Percentiles rank a stretch among this genome's conserved stretches.
Evolutionary conservation across 2,329 filamentous ascomycete genomes (phyloP).

Genomic region (Venturia effusa): DNA sequence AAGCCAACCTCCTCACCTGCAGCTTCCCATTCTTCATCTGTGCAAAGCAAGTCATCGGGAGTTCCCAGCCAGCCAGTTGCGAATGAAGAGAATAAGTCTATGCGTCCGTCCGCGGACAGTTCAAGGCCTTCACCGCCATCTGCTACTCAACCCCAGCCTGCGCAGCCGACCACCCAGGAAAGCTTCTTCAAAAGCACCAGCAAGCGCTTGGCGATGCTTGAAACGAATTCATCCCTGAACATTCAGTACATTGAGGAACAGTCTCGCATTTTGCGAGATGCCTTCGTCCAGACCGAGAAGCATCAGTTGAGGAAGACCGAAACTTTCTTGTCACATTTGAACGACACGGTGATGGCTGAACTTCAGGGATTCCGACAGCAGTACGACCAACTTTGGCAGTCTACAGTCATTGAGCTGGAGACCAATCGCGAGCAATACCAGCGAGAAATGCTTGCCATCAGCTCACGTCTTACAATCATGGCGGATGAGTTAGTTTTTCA

Average conservation of each 20-base stretch:
- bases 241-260: constrained; percentile 96
- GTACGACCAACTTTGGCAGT: constrained; percentile 96
- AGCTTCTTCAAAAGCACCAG: constrained; percentile 96
- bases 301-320: constrained; percentile 76
- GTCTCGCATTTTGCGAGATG: constrained; percentile 78
- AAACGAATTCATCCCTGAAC: constrained; percentile 85
- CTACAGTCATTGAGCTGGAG: constrained; percentile 83
- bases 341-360: constrained; percentile 75
- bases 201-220: constrained; percentile 81
- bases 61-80: neutral
- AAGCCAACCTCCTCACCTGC: constrained; percentile 1
- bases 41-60: neutral
- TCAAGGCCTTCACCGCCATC: constrained; percentile 6
- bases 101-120: neutral
- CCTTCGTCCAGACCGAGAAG: constrained; percentile 76
- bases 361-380: constrained; percentile 65
- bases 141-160: constrained; percentile 33
- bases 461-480: constrained; percentile 68
- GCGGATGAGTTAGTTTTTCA: constrained; percentile 81
- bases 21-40: neutral
- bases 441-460: constrained; percentile 72
- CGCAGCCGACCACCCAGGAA: constrained; percentile 81
- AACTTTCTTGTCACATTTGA: constrained; percentile 72
- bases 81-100: neutral
- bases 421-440: constrained; percentile 77